Evolutionary conservation across 75 land plant genomes (phyloP).

Genomic region (Pinus taeda): DNA sequence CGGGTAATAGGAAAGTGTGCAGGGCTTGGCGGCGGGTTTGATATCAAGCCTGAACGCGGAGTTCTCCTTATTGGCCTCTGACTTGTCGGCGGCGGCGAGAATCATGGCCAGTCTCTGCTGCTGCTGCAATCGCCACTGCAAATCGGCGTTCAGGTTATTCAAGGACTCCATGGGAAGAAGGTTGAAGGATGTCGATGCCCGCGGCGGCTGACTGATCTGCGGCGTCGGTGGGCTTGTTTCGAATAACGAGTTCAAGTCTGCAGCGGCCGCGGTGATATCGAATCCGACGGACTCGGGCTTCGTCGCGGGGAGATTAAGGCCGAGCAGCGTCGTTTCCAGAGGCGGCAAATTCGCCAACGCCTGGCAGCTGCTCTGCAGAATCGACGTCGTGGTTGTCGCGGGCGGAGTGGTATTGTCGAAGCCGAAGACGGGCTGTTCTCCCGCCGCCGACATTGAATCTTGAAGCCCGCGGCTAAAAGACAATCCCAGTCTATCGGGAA

Average conservation of each 20-base stretch:
- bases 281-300: background rate
- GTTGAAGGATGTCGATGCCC: too few relatives aligned
- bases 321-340: background rate
- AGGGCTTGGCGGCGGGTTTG: background rate
- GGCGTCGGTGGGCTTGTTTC: background rate
- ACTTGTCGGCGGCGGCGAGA: background rate
- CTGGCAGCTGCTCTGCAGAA: slow-evolving; percentile 8
- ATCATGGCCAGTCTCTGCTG: slow-evolving; percentile 2
- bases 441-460: background rate
- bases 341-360: background rate
- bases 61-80: background rate
- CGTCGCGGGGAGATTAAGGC: background rate
- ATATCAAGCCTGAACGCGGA: background rate
- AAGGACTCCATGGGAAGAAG: too few relatives aligned
- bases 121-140: slow-evolving; percentile 6
- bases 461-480: background rate
- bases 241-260: background rate
- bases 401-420: background rate
- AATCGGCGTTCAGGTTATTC: background rate
- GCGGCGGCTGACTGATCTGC: too few relatives aligned
- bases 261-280: background rate
- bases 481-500: too few relatives aligned
- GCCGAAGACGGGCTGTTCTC: background rate
- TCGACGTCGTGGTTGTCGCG: background rate
- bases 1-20: too few relatives aligned